A percentile compares a stretch with the other conserved stretches of the same genome.
These are phyloP conservation scores for Leccinum variicolor DNA, from an alignment of 768 basidiomycete genomes.

Conservation along the genomic window DNA sequence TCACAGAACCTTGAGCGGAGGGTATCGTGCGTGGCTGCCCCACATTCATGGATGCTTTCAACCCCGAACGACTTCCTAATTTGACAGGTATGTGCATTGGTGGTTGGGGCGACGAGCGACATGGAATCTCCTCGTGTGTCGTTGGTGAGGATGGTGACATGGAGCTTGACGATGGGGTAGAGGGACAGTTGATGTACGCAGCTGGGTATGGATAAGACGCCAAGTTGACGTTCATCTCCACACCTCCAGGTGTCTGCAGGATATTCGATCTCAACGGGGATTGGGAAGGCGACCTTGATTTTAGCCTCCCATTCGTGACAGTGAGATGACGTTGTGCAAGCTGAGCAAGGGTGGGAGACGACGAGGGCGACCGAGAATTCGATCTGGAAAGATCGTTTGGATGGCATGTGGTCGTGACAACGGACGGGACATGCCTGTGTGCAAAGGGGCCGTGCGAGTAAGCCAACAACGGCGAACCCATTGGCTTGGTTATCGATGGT, in stretches of 20 bases:
- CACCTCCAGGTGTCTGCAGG: slow-evolving; percentile 13
- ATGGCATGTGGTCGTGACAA: slow-evolving; percentile 43
- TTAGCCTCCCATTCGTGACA: slow-evolving; percentile 22
- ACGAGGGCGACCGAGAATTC: slow-evolving; percentile 8
- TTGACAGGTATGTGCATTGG: slow-evolving; percentile 15
- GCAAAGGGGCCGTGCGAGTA: slow-evolving; percentile 27
- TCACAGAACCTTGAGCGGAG: slow-evolving; percentile 14
- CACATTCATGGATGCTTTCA: slow-evolving; percentile 8
- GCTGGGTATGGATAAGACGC: slow-evolving; percentile 15
- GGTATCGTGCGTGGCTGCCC: slow-evolving; percentile 13
- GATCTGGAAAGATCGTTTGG: slow-evolving; percentile 13
- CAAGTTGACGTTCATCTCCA: slow-evolving; percentile 12
- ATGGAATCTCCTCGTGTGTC: slow-evolving; percentile 13
- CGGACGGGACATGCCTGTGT: slow-evolving; percentile 50
- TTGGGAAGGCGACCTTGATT: slow-evolving; percentile 30
- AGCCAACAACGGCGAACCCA: slow-evolving; percentile 11
- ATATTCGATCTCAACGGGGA: slow-evolving; percentile 27
- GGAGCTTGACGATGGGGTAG: slow-evolving; percentile 56
- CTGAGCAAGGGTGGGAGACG: slow-evolving; percentile 17
- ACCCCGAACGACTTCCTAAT: slow-evolving; percentile 15
- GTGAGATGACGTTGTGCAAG: slow-evolving; percentile 25
- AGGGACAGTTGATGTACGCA: slow-evolving; percentile 50
- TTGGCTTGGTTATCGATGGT: not conserved
- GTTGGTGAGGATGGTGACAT: slow-evolving; percentile 45
- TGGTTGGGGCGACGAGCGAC: slow-evolving; percentile 21